phyloP scores from a whole-genome alignment of 805 yeast species.

The Candida silvatica region DNA sequence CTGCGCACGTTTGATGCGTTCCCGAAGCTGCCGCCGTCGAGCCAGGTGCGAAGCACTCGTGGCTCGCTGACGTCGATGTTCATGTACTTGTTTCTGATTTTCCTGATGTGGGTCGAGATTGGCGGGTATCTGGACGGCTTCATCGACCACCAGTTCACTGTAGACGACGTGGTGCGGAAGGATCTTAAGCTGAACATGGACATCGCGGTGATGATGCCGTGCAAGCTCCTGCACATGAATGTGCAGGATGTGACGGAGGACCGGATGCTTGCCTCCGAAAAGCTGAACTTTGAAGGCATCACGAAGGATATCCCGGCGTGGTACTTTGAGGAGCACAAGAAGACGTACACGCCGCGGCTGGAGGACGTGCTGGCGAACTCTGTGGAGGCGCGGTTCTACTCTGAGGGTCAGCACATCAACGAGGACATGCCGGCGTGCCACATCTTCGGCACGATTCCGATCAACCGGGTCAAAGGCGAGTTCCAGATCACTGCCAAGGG shows the following conservation, averaged over 20 bases:
- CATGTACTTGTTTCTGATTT: slow-evolving; percentile 51
- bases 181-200: slow-evolving; percentile 69
- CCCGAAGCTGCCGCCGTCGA: slow-evolving; percentile 64
- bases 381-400: slow-evolving; percentile 53
- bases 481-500: slow-evolving; percentile 80
- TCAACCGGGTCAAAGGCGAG: slow-evolving; percentile 79
- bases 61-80: slow-evolving; percentile 71
- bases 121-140: slow-evolving; percentile 82
- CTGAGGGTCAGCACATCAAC: slow-evolving; percentile 31
- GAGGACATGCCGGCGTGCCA: slow-evolving; percentile 77
- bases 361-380: slow-evolving; percentile 61
- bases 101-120: slow-evolving; percentile 74
- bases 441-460: slow-evolving; percentile 73
- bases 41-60: slow-evolving; percentile 62
- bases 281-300: slow-evolving; percentile 62
- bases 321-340: slow-evolving; percentile 35
- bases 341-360: slow-evolving; percentile 48
- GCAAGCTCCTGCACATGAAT: slow-evolving; percentile 65
- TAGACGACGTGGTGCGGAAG: slow-evolving; percentile 51
- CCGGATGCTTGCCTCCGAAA: slow-evolving; percentile 67
- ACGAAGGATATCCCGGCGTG: slow-evolving; percentile 44
- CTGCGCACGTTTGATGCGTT: slow-evolving; percentile 60
- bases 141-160: slow-evolving; percentile 68
- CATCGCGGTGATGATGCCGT: slow-evolving; percentile 75
- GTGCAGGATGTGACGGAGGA: slow-evolving; percentile 76